These are phyloP conservation scores for Boletellus ananas DNA, from an alignment of 768 basidiomycete genomes.

Conservation along the genomic window DNA sequence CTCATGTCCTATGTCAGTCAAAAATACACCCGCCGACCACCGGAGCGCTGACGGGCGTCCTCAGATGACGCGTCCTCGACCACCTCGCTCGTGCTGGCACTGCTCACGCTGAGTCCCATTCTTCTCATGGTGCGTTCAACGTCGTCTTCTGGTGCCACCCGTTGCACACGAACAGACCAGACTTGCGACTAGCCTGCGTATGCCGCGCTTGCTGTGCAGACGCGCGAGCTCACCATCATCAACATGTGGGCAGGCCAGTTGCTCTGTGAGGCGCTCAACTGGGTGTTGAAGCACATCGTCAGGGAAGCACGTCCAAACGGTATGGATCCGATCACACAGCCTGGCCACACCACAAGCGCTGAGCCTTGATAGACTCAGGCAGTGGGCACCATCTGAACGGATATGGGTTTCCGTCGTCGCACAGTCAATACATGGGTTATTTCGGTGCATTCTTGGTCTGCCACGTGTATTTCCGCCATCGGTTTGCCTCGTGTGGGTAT, in stretches of 20 bases:
- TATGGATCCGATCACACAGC: conserved; percentile 29
- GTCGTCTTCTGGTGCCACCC: not conserved
- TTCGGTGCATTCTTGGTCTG: conserved; percentile 73
- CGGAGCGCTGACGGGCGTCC: conserved; percentile 4
- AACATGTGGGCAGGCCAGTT: conserved; percentile 84
- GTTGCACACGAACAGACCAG: not conserved
- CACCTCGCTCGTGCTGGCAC: conserved; percentile 53
- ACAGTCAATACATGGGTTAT: conserved; percentile 89
- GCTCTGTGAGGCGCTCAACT: conserved; percentile 66
- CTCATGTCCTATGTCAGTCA: conserved; percentile 60
- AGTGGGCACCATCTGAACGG: conserved; percentile 41
- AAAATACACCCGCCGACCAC: not conserved
- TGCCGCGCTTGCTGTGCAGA: conserved; percentile 67
- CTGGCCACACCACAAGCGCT: not conserved
- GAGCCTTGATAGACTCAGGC: conserved; percentile 10
- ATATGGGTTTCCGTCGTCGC: conserved; percentile 86
- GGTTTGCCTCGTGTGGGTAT: conserved; percentile 53
- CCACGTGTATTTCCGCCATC: conserved; percentile 69
- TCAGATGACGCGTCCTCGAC: conserved; percentile 61
- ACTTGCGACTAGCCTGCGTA: conserved; percentile 60
- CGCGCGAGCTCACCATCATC: conserved; percentile 75
- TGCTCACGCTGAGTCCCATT: conserved; percentile 67
- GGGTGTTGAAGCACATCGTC: conserved; percentile 59
- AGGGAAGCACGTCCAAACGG: conserved; percentile 68
- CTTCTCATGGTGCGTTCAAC: conserved; percentile 56